Conservation (phyloP, 1,284 basidiomycete species). For the Rugosomyces carneus region DNA sequence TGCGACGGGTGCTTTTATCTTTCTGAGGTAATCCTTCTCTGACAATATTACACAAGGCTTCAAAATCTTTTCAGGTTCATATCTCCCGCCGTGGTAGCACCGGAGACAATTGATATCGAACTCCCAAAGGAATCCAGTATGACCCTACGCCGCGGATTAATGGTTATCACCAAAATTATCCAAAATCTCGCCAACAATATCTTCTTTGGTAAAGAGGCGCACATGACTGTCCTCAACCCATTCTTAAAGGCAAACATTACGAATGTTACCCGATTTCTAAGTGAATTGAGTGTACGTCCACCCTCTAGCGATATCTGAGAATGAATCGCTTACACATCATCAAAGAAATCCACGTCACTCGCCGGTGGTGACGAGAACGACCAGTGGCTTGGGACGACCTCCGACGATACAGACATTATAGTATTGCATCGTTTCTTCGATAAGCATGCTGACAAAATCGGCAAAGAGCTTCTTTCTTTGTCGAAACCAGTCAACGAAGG, state of each 20-base stretch:
- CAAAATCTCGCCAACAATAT: conserved; percentile 93
- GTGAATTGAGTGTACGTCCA: conserved; percentile 67
- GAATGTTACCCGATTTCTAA: conserved; percentile 78
- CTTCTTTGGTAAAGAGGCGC: conserved; percentile 82
- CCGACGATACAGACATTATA: conserved; percentile 77
- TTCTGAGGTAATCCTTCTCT: conserved; percentile 55
- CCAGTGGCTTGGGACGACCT: conserved; percentile 67
- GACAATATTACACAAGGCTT: conserved; percentile 4
- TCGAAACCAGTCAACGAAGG: conserved; percentile 58
- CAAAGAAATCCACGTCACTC: conserved; percentile 50
- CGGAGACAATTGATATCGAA: conserved; percentile 80
- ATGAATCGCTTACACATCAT: conserved; percentile 7
- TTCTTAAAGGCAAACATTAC: conserved; percentile 76
- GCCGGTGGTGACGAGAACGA: conserved; percentile 52
- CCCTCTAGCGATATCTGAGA: neutral
- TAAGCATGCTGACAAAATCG: conserved; percentile 79
- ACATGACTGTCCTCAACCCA: conserved; percentile 77
- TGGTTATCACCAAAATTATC: conserved; percentile 85
- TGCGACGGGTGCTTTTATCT: conserved; percentile 88
- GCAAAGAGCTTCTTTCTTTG: conserved; percentile 73
- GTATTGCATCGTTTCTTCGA: conserved; percentile 81
- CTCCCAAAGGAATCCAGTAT: conserved; percentile 55
- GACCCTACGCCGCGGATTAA: conserved; percentile 65
- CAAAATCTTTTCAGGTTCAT: conserved; percentile 52
- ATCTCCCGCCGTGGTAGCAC: conserved; percentile 82